Base-by-base conservation (phyloP, 441 rosid genomes). In the Mallotus japonicus region DNA sequence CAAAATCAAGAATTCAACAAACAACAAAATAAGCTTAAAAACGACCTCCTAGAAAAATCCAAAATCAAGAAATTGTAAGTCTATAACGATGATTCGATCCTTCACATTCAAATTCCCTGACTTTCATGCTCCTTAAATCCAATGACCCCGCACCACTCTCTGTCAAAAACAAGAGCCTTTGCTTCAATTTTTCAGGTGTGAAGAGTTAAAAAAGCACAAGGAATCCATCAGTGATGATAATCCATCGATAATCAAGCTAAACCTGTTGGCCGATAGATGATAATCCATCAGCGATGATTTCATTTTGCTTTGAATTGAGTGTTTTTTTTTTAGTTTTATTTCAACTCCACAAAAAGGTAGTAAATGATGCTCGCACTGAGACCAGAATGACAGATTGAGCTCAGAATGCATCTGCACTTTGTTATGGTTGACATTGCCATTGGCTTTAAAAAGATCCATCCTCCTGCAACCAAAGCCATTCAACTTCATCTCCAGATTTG, bases 311-410 rank as follows among this genome's bases (percentile, higher is more conserved):
- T 24, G 28, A 24, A 24, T 24, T 24, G 28, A 24, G 28, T 0
- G 28, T 24, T 24, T 24, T 24, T 24, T 24, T 24, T 24, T 24
- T 24, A n/a, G 28, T 24, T 24, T 1, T 24, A 24, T 24, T 24
- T 24, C 96, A 14, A 87, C 92, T 57, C 99, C 98, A 28, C 88
- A 87, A 77, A 95, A 95, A 15, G 98, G 99, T 81, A 92, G 97
- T 58, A 95, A 84, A 80, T 95, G 97, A 84, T 95, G 99, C 76
- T 96, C 97, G 11, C 99, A 96, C 76, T 84, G 95, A 73, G 99
- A 93, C 89, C 98, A 93, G 73, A 95, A 84, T 1, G 89, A 67
- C 12, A 96, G 19, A 79, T 86, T 88, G 77, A 89, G 76, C 83
- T 89, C 98, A n/a, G 86, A 86, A 40, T 77, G 82, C 11, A 87